Base-by-base conservation (phyloP, 1,139 yeast genomes). In the Saccharomyces hybrid region DNA sequence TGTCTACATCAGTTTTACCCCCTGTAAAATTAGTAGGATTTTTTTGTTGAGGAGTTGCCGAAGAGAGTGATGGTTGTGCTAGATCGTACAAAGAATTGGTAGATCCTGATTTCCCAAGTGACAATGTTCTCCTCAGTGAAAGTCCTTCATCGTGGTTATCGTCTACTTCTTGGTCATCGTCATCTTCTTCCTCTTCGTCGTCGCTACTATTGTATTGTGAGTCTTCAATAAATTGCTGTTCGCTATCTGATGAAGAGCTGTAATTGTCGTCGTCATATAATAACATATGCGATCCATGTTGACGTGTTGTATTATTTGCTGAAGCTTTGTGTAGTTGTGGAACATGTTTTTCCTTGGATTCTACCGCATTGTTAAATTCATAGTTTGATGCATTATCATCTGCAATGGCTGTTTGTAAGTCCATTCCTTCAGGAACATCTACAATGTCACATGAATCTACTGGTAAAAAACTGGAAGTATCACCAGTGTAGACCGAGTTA, bases 401-500 rank as follows among this genome's bases (percentile, higher is more conserved):
- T 7, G 65, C 65, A 46, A 65, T 63, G 3, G 69, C 65, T 7
- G 65, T 61, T 48, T 65, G 69, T 48, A 68, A 58, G 72, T 61
- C 62, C 42, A 65, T 62, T 32, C 72, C 71, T 28, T 72, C 75
- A 72, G 65, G 76, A 25, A 73, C 73, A 60, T 74, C 77, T 57
- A 80, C 79, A 57, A 79, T 73, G 23, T 81, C 80, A 47, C 70
- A 66, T 41, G 66, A 65, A 52, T 60, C 71, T 26, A 62, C 67
- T 48, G 67, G 70, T 50, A 64, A 61, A 56, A 60, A 66, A 57
- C 60, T 67, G 13, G 76, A 69, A 5, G 77, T 64, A 60, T 81
- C 82, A 42, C 76, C 79, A 3, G 83, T 79, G 66, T 86, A 88
- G 23, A 89, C 97, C 1, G 93, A 80, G 67, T 88, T 88, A 70